These are phyloP conservation scores for Choanephora cucurbitarum DNA, from an alignment of 371 early-diverging fungal genomes.

Conservation along the genomic window DNA sequence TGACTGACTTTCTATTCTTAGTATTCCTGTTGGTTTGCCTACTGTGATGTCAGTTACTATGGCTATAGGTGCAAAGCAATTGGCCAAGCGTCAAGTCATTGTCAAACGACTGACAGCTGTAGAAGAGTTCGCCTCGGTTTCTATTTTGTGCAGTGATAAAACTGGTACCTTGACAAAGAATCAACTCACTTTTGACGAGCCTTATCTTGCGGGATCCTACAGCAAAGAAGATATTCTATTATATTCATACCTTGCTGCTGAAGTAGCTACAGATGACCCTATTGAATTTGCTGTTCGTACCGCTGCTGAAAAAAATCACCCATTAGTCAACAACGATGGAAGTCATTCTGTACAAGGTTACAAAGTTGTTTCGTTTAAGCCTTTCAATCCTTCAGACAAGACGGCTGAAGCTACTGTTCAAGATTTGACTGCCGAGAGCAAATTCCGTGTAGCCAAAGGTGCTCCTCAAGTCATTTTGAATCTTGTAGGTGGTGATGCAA, in stretches of 20 bases:
- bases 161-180: conserved; percentile 95
- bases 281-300: conserved; percentile 89
- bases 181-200: conserved; percentile 89
- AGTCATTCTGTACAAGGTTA: conserved; percentile 63
- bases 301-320: conserved; percentile 81
- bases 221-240: conserved; percentile 84
- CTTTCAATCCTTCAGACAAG: conserved; percentile 82
- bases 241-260: conserved; percentile 85
- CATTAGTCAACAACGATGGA: conserved; percentile 62
- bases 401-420: conserved; percentile 87
- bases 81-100: conserved; percentile 91
- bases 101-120: conserved; percentile 93
- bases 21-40: conserved; percentile 93
- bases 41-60: conserved; percentile 95
- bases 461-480: conserved; percentile 64
- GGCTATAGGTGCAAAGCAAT: conserved; percentile 90
- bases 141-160: conserved; percentile 94
- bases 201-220: conserved; percentile 75
- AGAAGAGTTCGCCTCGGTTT: conserved; percentile 93
- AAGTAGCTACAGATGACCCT: conserved; percentile 91
- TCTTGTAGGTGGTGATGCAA: conserved; percentile 58
- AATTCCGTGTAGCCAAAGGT: conserved; percentile 65
- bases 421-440: conserved; percentile 70
- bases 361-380: conserved; percentile 79
- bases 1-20: not conserved